These are phyloP conservation scores for Diaporthe velutina DNA, from an alignment of 2,329 filamentous ascomycete genomes.

Conservation along the genomic window DNA sequence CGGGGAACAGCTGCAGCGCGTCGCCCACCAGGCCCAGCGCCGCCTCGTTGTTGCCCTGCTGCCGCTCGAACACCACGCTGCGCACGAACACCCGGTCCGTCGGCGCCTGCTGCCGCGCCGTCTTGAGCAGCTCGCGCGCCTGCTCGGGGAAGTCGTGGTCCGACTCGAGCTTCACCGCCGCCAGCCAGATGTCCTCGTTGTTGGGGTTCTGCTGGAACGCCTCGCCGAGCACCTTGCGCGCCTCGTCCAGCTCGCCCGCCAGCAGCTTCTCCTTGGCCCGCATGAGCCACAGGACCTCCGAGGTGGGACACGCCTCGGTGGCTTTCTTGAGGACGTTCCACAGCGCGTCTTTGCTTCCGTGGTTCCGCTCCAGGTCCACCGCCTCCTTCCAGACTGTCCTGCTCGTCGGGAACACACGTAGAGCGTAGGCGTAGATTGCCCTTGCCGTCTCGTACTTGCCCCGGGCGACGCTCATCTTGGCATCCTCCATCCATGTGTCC, in stretches of 20 bases:
- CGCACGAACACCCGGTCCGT: slow-evolving; percentile 99
- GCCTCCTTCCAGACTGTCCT: slow-evolving; percentile 91
- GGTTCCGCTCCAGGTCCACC: slow-evolving; percentile 90
- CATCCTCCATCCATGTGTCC: slow-evolving; percentile 96
- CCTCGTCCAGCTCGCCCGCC: slow-evolving; percentile 87
- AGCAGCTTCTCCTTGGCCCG: slow-evolving; percentile 96
- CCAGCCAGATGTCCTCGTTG: slow-evolving; percentile 98
- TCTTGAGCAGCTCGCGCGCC: slow-evolving; percentile 83
- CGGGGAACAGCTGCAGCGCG: slow-evolving; percentile 87
- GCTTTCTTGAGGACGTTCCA: slow-evolving; percentile 92
- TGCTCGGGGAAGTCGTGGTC: slow-evolving; percentile 87
- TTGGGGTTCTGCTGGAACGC: slow-evolving; percentile 96
- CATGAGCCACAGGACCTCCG: slow-evolving; percentile 94
- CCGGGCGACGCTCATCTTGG: slow-evolving; percentile 82
- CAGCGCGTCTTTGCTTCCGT: slow-evolving; percentile 85
- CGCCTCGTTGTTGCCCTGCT: slow-evolving; percentile 81
- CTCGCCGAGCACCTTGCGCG: slow-evolving; percentile 84
- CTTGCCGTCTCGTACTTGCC: slow-evolving; percentile 91
- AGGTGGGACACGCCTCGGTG: slow-evolving; percentile 91
- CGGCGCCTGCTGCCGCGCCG: slow-evolving; percentile 87
- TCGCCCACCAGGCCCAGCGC: slow-evolving; percentile 90
- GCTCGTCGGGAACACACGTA: slow-evolving; percentile 90
- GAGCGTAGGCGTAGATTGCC: slow-evolving; percentile 91
- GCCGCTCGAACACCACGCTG: slow-evolving; percentile 91
- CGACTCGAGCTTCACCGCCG: slow-evolving; percentile 95